Base-by-base conservation (phyloP, 176 grass and related monocot genomes). In the Lolium multiflorum region DNA sequence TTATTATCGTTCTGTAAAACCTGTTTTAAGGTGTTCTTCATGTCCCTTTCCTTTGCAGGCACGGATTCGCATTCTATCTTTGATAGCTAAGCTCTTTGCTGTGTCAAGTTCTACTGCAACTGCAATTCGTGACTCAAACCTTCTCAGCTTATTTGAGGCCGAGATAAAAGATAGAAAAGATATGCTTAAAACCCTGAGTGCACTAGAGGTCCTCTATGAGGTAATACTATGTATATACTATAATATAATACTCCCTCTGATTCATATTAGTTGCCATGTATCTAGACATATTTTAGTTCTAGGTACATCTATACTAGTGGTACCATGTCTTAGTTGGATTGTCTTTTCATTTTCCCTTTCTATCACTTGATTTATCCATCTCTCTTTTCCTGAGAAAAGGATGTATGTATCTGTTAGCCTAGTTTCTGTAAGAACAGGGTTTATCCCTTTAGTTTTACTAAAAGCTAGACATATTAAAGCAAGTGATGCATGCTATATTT, bases 131-230 rank as follows among this genome's bases (percentile, higher is more conserved):
- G 80, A 86, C 79, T 96, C 78, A 18, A 79, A 92, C 69, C 97
- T 98, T 74, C 91, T 96, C 64, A 92, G 89, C 63, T 88, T 98
- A 87, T 98, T 94, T 95, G 92, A 91, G 88, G 47, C 61, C 4
- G 97, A 94, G 86, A 98, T 98, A 59, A 98, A 96, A 68, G 88
- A 96, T 88, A 85, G 77, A 82, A 88, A 77, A 64, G 97, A 98
- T 83, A 85, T 82, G 80, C 92, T 98, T 52, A 91, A 88, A 80
- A 92, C 90, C 26, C 73, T 98, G 41, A 98, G 92, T 68, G 91
- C 90, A 43, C 64, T 98, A 88, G 97, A 98, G 87, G 83, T 98
- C 84, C 88, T 95, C 22, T 96, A 94, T 77, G 93, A 98, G 96
- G 96, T 98, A 90, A 63, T 71, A 68, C 13, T 73, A 35, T 35